These are phyloP conservation scores for Vaccinium vitisidaea DNA, from an alignment of 148 eudicot genomes.

Conservation along the genomic window DNA sequence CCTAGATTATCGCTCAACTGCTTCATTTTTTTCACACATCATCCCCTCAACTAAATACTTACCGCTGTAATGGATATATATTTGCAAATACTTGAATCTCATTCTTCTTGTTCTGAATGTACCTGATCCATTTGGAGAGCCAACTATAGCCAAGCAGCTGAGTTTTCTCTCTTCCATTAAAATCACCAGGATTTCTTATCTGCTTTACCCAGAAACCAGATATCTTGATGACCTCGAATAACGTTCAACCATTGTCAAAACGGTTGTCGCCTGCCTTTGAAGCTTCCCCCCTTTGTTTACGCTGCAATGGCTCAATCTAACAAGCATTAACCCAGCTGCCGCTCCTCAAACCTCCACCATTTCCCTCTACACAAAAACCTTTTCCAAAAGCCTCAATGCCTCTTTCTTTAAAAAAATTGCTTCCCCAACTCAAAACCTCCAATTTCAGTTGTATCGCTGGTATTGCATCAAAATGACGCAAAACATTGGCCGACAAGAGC, in stretches of 20 bases:
- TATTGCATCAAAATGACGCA: slow-evolving; percentile 16
- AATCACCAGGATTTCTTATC: slow-evolving; percentile 3
- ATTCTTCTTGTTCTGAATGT: not conserved
- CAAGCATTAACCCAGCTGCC: slow-evolving; percentile 22
- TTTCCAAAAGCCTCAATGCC: slow-evolving; percentile 34
- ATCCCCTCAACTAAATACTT: not conserved
- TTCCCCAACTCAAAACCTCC: slow-evolving; percentile 40
- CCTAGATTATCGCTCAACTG: not conserved
- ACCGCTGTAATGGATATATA: not conserved
- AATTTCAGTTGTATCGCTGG: slow-evolving; percentile 22
- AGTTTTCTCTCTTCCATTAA: not conserved
- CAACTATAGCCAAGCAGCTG: not conserved
- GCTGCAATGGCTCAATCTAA: slow-evolving; percentile 21
- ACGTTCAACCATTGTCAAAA: slow-evolving; percentile 34
- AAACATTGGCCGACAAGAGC: slow-evolving; percentile 35
- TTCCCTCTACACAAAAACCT: slow-evolving; percentile 30
- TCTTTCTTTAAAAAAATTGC: slow-evolving; percentile 31
- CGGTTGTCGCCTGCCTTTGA: slow-evolving; percentile 39
- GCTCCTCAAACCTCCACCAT: slow-evolving; percentile 32
- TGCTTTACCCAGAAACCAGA: slow-evolving; percentile 15
- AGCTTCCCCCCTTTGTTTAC: slow-evolving; percentile 30
- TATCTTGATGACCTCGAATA: slow-evolving; percentile 32
- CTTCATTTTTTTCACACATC: too few relatives aligned
- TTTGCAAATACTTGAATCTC: not conserved
- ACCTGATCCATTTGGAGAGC: not conserved